These are phyloP conservation scores for Quercus glauca DNA, from an alignment of 306 rosid species.

Conservation along the genomic window DNA sequence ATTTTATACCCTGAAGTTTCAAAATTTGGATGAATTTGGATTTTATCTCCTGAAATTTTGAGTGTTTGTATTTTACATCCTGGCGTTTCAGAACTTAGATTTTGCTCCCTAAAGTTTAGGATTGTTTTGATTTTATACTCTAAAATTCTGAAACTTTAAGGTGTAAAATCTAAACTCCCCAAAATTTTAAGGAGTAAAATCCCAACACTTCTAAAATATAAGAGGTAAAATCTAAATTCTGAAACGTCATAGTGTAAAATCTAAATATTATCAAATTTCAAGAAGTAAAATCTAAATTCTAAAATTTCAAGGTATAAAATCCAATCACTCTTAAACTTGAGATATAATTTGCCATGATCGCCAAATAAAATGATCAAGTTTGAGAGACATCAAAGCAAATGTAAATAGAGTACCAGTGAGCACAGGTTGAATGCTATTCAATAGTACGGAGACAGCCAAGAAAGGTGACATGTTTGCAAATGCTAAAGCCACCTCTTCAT, in stretches of 20 bases:
- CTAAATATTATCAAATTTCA: accelerated
- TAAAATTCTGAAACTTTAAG: too few species aligned
- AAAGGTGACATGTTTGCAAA: conserved; percentile 49
- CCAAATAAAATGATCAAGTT: background rate
- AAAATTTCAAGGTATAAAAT: accelerated
- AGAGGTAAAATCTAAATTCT: accelerated
- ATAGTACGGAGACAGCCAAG: conserved; percentile 42
- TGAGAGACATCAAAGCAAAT: background rate
- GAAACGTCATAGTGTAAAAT: accelerated
- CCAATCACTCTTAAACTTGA: accelerated
- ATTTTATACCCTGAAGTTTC: too few species aligned
- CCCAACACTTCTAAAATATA: too few species aligned
- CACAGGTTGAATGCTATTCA: conserved; percentile 60
- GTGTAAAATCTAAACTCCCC: accelerated
- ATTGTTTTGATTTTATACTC: too few species aligned
- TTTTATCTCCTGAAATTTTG: too few species aligned
- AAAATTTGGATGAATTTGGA: accelerated
- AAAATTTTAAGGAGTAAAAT: too few species aligned
- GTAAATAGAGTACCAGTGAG: conserved; percentile 38
- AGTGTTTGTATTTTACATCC: too few species aligned
- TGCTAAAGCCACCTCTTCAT: conserved; percentile 34
- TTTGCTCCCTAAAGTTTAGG: too few species aligned
- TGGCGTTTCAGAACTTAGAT: too few species aligned
- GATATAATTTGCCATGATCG: too few species aligned
- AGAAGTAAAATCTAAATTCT: accelerated